Percentiles rank a stretch among this genome's conserved stretches.
These are phyloP conservation scores for Aureobasidium sp. DNA, from an alignment of 2,329 filamentous ascomycete genomes.

Conservation along the genomic window DNA sequence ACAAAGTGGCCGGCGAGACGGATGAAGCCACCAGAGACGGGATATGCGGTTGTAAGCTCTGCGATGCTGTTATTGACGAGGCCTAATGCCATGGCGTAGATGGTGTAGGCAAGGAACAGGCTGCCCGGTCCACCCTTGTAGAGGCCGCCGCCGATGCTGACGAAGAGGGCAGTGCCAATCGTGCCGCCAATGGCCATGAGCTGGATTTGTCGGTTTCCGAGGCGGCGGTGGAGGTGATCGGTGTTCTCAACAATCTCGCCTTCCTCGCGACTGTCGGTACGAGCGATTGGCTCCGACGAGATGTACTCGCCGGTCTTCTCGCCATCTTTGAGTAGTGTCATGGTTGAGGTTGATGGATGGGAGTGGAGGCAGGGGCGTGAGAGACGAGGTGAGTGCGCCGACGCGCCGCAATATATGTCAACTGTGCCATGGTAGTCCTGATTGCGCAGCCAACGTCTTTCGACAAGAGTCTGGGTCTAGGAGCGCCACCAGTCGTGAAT, in stretches of 20 bases:
- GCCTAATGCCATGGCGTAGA: constrained; percentile 50
- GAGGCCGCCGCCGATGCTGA: constrained; percentile 15
- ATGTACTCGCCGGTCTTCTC: background rate
- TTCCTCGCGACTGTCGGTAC: constrained; percentile 8
- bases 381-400: background rate
- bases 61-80: constrained; percentile 48
- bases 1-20: constrained; percentile 54
- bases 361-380: background rate
- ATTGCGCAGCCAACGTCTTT: background rate
- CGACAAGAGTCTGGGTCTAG: background rate
- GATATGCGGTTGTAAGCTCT: constrained; percentile 57
- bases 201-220: constrained; percentile 42
- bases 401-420: background rate
- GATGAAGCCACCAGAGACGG: constrained; percentile 54
- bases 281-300: background rate
- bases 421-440: background rate
- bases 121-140: constrained; percentile 43
- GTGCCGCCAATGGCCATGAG: constrained; percentile 29
- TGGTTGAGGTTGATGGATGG: background rate
- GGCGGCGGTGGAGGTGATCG: constrained; percentile 39
- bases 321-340: background rate
- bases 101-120: constrained; percentile 51
- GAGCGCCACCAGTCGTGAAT: background rate
- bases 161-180: constrained; percentile 48
- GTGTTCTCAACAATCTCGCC: constrained; percentile 28